phyloP scores from a whole-genome alignment of 176 grass and related monocot species.

The Musa troglodytarum region DNA sequence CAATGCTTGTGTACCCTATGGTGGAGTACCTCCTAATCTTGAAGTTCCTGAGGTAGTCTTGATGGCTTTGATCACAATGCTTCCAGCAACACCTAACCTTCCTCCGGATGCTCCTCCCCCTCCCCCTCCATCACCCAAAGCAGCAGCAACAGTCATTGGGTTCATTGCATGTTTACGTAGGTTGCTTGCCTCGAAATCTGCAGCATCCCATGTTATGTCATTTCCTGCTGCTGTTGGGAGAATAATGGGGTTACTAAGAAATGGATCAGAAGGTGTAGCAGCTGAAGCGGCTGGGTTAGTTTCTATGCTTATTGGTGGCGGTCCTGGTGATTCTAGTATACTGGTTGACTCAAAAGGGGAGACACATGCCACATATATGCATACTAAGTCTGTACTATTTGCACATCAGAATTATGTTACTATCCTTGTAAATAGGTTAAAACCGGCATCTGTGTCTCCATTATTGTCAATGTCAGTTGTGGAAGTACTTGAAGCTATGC shows the following conservation, averaged over 20 bases:
- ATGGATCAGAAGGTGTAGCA: constrained; percentile 95
- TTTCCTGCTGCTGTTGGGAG: constrained; percentile 83
- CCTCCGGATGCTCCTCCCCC: constrained; percentile 76
- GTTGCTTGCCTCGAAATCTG: constrained; percentile 77
- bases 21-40: constrained; percentile 68
- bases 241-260: constrained; percentile 97
- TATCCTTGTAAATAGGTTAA: constrained; percentile 84
- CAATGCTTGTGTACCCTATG: constrained; percentile 88
- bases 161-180: constrained; percentile 91
- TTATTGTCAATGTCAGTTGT: constrained; percentile 75
- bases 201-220: constrained; percentile 84
- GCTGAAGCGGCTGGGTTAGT: constrained; percentile 92
- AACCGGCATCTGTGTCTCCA: constrained; percentile 75
- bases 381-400: constrained; percentile 93
- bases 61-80: constrained; percentile 96
- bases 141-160: constrained; percentile 89
- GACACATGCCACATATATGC: constrained; percentile 92
- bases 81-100: constrained; percentile 61
- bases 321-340: constrained; percentile 66
- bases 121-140: constrained; percentile 85
- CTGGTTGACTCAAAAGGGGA: constrained; percentile 87
- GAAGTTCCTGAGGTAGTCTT: constrained; percentile 96
- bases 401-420: constrained; percentile 56
- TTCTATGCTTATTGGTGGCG: constrained; percentile 95
- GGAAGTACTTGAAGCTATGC: constrained; percentile 97